Conservation (phyloP, 1,139 yeast species). For the Sugiyamaella grinbergsii region DNA sequence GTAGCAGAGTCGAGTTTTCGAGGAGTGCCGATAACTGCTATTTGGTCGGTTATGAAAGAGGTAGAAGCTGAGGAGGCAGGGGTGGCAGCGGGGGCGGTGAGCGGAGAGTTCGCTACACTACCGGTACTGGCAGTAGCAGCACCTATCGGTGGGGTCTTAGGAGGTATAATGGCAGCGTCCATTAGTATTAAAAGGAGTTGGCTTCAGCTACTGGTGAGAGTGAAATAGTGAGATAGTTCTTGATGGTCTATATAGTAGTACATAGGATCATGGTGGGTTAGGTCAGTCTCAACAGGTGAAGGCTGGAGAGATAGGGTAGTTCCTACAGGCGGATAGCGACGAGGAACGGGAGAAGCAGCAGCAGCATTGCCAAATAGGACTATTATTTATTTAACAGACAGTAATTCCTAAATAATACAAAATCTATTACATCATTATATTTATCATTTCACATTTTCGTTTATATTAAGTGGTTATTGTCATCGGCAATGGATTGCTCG, state of each 20-base stretch:
- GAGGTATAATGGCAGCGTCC: background rate
- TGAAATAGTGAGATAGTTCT: background rate
- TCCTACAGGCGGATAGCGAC: no score
- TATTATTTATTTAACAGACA: background rate
- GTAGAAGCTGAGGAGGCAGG: no score
- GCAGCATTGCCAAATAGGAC: background rate
- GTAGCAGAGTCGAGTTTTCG: constrained; percentile 1
- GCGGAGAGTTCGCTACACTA: no score
- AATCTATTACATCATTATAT: constrained; percentile 12
- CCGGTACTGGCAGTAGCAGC: background rate
- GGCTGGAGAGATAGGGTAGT: no score
- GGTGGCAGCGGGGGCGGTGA: background rate
- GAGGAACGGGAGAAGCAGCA: no score
- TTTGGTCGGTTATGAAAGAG: no score
- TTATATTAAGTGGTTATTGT: background rate
- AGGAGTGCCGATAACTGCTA: constrained; percentile 4
- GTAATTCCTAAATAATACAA: constrained; percentile 3
- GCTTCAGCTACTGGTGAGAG: no score
- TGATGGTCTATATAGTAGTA: background rate
- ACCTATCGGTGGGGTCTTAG: constrained; percentile 2
- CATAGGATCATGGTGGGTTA: background rate
- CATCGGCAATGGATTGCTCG: no score
- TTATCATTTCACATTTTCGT: constrained; percentile 15
- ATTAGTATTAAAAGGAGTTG: no score
- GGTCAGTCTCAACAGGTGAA: no score